Evolutionary conservation across 2,329 filamentous ascomycete genomes (phyloP).

Genomic region (Ophiostoma perfectum): DNA sequence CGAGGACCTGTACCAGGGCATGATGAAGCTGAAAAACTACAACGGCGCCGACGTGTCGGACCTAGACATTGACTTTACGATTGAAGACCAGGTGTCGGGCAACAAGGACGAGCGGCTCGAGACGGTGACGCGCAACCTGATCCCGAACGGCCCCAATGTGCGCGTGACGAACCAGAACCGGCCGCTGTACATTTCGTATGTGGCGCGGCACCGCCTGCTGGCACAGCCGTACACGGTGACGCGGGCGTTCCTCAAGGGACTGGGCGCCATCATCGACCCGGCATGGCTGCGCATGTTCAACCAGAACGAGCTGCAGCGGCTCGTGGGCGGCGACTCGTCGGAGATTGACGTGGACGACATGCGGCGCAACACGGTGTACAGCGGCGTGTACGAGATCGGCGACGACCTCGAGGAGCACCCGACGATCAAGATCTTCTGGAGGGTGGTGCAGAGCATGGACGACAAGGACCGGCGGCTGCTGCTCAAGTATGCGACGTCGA

Average conservation of each 20-base stretch:
- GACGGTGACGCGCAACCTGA: slow-evolving; percentile 68
- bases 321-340: slow-evolving; percentile 81
- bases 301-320: slow-evolving; percentile 84
- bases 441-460: slow-evolving; percentile 69
- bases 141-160: slow-evolving; percentile 68
- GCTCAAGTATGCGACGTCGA: slow-evolving; percentile 92
- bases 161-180: slow-evolving; percentile 87
- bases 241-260: slow-evolving; percentile 76
- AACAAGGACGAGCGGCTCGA: slow-evolving; percentile 45
- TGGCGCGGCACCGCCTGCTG: slow-evolving; percentile 80
- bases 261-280: slow-evolving; percentile 82
- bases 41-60: slow-evolving; percentile 68
- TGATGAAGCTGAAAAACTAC: slow-evolving; percentile 79
- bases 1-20: slow-evolving; percentile 80
- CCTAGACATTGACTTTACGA: slow-evolving; percentile 81
- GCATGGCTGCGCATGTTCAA: slow-evolving; percentile 99
- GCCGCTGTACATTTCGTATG: slow-evolving; percentile 87
- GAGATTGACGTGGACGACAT: slow-evolving; percentile 86
- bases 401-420: slow-evolving; percentile 82
- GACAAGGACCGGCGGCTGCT: slow-evolving; percentile 78
- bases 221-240: slow-evolving; percentile 77
- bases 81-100: slow-evolving; percentile 62
- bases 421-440: slow-evolving; percentile 84
- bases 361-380: slow-evolving; percentile 76
- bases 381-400: slow-evolving; percentile 83